Percentiles rank a stretch among this genome's conserved stretches.
Conservation (phyloP, 2,329 filamentous ascomycete species). For the Xylaria arbuscula region DNA sequence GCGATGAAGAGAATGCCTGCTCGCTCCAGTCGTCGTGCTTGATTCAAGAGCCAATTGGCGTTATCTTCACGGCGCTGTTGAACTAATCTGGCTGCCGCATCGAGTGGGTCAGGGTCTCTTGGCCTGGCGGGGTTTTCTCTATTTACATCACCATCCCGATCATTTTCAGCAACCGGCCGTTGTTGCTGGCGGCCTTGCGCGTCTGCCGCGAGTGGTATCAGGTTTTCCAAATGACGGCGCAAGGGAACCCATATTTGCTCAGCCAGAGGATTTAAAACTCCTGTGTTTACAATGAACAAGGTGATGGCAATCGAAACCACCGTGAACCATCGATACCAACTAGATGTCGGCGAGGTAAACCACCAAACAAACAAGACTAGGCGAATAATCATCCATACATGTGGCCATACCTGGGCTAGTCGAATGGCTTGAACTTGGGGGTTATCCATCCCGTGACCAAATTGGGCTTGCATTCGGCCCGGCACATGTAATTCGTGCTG, state of each 20-base stretch:
- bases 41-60: conserved; percentile 61
- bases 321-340: conserved; percentile 69
- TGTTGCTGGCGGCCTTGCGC: conserved; percentile 42
- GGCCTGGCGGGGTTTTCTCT: conserved; percentile 46
- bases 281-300: conserved; percentile 70
- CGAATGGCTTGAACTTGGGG: conserved; percentile 52
- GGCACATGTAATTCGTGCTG: conserved; percentile 46
- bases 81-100: conserved; percentile 66
- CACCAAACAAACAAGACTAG: conserved; percentile 72
- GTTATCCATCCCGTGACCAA: conserved; percentile 47
- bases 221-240: conserved; percentile 67
- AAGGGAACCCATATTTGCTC: conserved; percentile 68
- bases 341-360: conserved; percentile 68
- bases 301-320: conserved; percentile 64
- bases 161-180: conserved; percentile 44
- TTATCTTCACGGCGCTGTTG: conserved; percentile 59
- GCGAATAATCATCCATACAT: conserved; percentile 70
- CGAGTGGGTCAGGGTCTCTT: conserved; percentile 56
- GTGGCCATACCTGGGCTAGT: conserved; percentile 64
- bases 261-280: conserved; percentile 65
- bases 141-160: conserved; percentile 45
- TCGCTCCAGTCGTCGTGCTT: conserved; percentile 67
- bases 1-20: conserved; percentile 72
- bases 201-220: conserved; percentile 65
- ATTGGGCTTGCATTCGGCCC: conserved; percentile 46